phyloP scores from a whole-genome alignment of 768 basidiomycete genomes.

The Ramaria rubella region DNA sequence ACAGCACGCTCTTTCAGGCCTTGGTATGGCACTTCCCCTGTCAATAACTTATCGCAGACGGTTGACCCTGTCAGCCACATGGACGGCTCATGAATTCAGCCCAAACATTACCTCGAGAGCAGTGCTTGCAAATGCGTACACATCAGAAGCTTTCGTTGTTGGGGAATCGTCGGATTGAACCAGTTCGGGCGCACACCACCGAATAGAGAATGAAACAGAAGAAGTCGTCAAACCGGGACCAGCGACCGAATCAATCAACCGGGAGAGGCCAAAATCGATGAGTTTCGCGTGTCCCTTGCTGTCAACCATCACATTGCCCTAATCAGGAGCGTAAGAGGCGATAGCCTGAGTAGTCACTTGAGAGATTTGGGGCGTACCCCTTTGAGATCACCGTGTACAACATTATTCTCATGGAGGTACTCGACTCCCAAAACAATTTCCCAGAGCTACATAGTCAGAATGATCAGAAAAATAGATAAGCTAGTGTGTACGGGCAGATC shows the following conservation, averaged over 20 bases:
- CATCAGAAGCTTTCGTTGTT: not conserved
- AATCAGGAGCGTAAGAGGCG: not conserved
- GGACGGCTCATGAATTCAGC: not conserved
- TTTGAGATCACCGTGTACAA: slow-evolving; percentile 22
- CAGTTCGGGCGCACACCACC: slow-evolving; percentile 10
- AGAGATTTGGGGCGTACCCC: slow-evolving; percentile 10
- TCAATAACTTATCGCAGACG: not conserved
- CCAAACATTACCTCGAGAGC: not conserved
- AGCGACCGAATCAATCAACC: slow-evolving; percentile 1
- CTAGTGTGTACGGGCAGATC: not conserved
- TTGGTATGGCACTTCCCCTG: not conserved
- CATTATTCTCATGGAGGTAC: slow-evolving; percentile 16
- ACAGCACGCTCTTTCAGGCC: not conserved
- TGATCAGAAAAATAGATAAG: not conserved
- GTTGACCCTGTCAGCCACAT: not conserved
- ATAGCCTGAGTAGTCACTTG: not conserved
- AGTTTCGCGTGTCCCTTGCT: slow-evolving; percentile 4
- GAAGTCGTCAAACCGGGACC: not conserved
- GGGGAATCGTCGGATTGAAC: not conserved
- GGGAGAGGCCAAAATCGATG: slow-evolving; percentile 13
- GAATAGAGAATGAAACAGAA: not conserved
- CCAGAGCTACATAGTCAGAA: slow-evolving; percentile 11
- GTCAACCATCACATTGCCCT: slow-evolving; percentile 12
- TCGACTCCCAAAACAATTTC: slow-evolving; percentile 16
- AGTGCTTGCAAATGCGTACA: slow-evolving; percentile 8